phyloP scores from a whole-genome alignment of 768 basidiomycete species.

The Auricularia cornea region DNA sequence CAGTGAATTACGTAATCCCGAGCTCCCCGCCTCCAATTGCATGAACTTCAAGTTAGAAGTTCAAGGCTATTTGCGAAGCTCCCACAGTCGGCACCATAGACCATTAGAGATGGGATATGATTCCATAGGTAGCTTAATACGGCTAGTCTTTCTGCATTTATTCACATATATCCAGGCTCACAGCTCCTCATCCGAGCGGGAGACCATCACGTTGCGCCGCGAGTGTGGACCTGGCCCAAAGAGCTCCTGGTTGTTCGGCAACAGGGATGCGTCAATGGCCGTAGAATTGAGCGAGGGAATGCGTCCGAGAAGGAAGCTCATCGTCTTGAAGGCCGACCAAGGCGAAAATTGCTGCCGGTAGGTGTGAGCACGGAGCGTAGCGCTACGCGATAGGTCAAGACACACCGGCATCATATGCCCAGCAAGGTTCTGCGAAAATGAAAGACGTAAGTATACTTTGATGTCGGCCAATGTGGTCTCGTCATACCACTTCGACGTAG shows the following conservation, averaged over 20 bases:
- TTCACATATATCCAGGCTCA: background rate
- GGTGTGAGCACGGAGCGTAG: background rate
- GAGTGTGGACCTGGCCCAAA: background rate
- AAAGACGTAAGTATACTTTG: too few species aligned
- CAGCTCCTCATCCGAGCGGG: background rate
- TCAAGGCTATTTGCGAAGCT: too few species aligned
- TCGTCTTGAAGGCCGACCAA: background rate
- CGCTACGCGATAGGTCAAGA: background rate
- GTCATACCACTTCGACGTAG: conserved; percentile 45
- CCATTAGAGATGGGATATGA: too few species aligned
- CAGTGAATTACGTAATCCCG: too few species aligned
- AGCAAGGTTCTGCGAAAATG: background rate
- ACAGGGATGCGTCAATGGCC: background rate
- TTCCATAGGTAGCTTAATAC: too few species aligned
- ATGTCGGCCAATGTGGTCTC: background rate
- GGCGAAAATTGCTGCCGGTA: background rate
- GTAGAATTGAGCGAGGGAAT: background rate
- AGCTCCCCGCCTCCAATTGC: too few species aligned
- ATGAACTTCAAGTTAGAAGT: too few species aligned
- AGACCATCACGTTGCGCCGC: background rate
- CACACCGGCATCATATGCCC: background rate
- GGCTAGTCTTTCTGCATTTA: too few species aligned
- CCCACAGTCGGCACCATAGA: too few species aligned
- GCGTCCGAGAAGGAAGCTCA: background rate
- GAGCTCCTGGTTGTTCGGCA: background rate